Conservation (phyloP, 148 eudicot species). For the Fagopyrum esculentum region DNA sequence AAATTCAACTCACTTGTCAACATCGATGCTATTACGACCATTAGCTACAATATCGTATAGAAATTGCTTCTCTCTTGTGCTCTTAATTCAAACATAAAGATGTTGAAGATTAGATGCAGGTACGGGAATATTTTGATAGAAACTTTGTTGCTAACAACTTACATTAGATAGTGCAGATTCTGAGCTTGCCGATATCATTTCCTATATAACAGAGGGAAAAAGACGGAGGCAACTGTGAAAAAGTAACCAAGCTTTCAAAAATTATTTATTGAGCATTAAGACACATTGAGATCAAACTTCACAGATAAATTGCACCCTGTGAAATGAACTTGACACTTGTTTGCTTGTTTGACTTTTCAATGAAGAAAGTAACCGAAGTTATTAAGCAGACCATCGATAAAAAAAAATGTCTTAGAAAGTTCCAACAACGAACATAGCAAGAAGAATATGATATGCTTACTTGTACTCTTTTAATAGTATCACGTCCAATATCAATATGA, state of each 20-base stretch:
- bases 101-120: slow-evolving; percentile 2
- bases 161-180: slow-evolving; percentile 36
- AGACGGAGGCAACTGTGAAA: neutral
- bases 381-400: neutral
- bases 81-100: slow-evolving; percentile 22
- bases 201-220: slow-evolving; percentile 26
- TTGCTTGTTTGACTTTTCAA: neutral
- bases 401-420: neutral
- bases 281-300: neutral
- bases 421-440: slow-evolving; percentile 3
- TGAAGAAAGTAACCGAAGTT: neutral
- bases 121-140: slow-evolving; percentile 4
- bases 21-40: slow-evolving; percentile 93
- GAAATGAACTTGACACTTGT: neutral
- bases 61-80: slow-evolving; percentile 63
- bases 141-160: slow-evolving; percentile 21
- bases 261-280: neutral
- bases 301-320: neutral
- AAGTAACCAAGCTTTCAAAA: neutral
- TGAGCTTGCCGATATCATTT: slow-evolving; percentile 68
- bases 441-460: slow-evolving; percentile 23
- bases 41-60: slow-evolving; percentile 93
- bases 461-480: slow-evolving; percentile 62
- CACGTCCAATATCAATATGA: slow-evolving; percentile 67
- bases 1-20: slow-evolving; percentile 61